These are phyloP conservation scores for Coemansia sp. DNA, from an alignment of 192 early-diverging fungal genomes.

Conservation along the genomic window DNA sequence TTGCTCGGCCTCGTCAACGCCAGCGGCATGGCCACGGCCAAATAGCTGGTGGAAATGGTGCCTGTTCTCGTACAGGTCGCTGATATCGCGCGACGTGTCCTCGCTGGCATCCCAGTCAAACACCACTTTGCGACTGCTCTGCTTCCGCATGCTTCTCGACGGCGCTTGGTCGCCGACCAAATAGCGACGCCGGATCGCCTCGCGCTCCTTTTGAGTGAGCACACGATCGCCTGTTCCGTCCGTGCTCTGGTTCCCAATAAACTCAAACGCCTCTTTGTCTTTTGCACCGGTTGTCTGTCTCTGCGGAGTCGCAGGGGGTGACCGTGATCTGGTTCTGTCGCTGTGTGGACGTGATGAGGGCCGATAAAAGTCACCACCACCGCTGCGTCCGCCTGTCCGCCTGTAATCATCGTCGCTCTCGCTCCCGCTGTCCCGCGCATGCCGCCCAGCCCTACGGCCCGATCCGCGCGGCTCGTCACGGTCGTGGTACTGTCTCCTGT, in stretches of 20 bases:
- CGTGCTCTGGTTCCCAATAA: conserved; percentile 28
- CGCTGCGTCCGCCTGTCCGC: background rate
- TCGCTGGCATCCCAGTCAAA: conserved; percentile 97
- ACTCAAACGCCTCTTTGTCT: conserved; percentile 17
- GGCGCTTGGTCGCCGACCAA: conserved; percentile 73
- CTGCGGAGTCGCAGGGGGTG: background rate
- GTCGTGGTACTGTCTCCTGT: conserved; percentile 19
- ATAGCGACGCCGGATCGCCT: conserved; percentile 75
- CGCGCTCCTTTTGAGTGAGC: conserved; percentile 60
- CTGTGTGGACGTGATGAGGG: conserved; percentile 6
- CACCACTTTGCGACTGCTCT: conserved; percentile 93
- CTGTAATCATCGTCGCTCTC: conserved; percentile 4
- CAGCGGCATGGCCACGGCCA: conserved; percentile 63
- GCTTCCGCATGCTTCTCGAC: conserved; percentile 73
- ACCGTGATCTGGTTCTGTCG: conserved; percentile 9
- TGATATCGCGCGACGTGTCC: conserved; percentile 92
- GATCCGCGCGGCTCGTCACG: conserved; percentile 26
- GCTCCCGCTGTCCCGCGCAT: background rate
- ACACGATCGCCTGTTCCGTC: conserved; percentile 50
- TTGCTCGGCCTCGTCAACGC: background rate
- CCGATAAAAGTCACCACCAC: conserved; percentile 5
- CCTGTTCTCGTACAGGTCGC: conserved; percentile 82
- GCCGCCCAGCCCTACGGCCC: background rate
- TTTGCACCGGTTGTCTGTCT: background rate
- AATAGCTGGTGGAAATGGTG: conserved; percentile 69